phyloP scores from a whole-genome alignment of 495 filamentous ascomycete species.

The Hypoxylon cercidicola region DNA sequence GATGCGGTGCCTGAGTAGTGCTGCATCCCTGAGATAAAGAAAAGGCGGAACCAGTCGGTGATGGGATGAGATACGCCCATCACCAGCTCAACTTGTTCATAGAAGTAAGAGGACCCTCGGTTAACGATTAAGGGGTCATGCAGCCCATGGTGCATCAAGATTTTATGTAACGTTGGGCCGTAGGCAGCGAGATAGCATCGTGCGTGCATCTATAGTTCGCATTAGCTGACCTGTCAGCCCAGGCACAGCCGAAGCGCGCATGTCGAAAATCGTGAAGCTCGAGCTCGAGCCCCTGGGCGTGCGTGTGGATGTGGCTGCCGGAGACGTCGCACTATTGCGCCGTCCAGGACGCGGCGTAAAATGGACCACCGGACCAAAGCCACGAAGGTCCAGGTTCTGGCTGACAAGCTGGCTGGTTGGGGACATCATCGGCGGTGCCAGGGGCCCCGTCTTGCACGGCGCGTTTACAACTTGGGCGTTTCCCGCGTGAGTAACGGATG shows the following conservation, averaged over 20 bases:
- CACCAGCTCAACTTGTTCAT: conserved; percentile 42
- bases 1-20: conserved; percentile 46
- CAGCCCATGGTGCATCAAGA: conserved; percentile 65
- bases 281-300: conserved; percentile 62
- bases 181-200: no score
- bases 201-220: no score
- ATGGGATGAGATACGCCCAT: conserved; percentile 28
- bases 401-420: neutral
- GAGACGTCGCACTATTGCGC: neutral
- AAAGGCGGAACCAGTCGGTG: conserved; percentile 46
- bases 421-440: neutral
- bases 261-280: conserved; percentile 68
- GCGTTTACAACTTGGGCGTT: neutral
- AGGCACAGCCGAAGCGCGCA: conserved; percentile 71
- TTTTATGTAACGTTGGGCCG: conserved; percentile 47
- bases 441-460: neutral
- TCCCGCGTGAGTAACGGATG: no score
- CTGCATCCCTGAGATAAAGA: conserved; percentile 51
- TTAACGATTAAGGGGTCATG: conserved; percentile 60
- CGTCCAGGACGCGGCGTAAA: neutral
- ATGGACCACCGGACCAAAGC: neutral
- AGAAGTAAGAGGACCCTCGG: conserved; percentile 51
- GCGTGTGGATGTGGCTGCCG: conserved; percentile 25
- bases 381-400: neutral
- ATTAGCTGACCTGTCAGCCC: no score